Percentiles rank a stretch among this genome's conserved stretches.
Evolutionary conservation across 257 asterid species (phyloP).

Genomic region (Plantago ovata): DNA sequence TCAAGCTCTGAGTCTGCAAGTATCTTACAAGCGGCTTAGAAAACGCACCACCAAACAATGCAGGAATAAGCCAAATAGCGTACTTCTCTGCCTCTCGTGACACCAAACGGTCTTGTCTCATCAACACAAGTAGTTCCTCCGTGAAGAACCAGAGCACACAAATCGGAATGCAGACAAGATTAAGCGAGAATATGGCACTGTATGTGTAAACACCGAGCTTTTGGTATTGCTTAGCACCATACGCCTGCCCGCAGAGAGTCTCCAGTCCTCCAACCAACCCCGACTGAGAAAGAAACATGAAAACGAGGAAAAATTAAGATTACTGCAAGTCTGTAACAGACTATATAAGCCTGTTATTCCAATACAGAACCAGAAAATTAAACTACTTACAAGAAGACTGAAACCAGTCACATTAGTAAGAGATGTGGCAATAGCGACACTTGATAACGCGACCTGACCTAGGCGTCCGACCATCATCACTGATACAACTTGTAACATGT

Average conservation of each 20-base stretch:
- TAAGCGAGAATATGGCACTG: conserved; percentile 44
- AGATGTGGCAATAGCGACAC: conserved; percentile 46
- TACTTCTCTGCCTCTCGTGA: conserved; percentile 41
- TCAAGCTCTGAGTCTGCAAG: conserved; percentile 57
- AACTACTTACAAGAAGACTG: conserved; percentile 38
- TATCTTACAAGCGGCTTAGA: conserved; percentile 51
- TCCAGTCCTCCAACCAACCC: conserved; percentile 61
- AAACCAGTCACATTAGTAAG: conserved; percentile 41
- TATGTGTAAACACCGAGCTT: conserved; percentile 43
- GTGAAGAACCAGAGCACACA: conserved; percentile 45
- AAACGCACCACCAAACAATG: conserved; percentile 43
- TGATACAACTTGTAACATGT: conserved; percentile 37
- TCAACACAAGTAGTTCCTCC: conserved; percentile 37
- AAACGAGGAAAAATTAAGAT: no score
- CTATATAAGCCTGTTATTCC: neutral
- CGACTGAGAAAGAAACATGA: conserved; percentile 24
- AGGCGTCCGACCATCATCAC: conserved; percentile 49
- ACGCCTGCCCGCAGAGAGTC: conserved; percentile 69
- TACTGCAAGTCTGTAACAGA: neutral
- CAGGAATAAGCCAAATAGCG: conserved; percentile 42
- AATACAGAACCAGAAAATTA: neutral
- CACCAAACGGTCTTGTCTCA: conserved; percentile 47
- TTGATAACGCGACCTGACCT: conserved; percentile 34
- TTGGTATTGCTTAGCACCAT: conserved; percentile 53
- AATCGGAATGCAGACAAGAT: conserved; percentile 43